Conservation (phyloP, 1,284 basidiomycete species). For the Tylopilus orsonianus region DNA sequence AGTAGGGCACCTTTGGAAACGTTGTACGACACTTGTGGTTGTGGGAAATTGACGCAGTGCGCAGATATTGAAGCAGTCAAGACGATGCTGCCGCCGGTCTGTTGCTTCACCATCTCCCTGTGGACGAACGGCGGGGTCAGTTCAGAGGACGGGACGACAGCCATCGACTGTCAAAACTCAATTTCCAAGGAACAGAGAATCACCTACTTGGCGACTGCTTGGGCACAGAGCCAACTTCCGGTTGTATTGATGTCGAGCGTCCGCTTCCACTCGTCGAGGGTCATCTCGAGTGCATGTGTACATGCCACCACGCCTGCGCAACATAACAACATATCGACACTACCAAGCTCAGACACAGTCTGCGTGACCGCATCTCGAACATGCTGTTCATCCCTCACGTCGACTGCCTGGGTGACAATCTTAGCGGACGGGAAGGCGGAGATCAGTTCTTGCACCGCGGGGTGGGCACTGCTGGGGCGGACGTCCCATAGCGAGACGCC, state of each 20-base stretch:
- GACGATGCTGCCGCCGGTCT: slow-evolving; percentile 41
- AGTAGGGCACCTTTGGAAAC: slow-evolving; percentile 32
- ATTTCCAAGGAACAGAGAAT: not conserved
- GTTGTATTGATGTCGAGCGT: slow-evolving; percentile 43
- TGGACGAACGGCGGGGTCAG: not conserved
- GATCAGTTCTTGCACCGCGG: slow-evolving; percentile 28
- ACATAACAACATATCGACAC: slow-evolving; percentile 39
- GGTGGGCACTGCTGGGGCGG: slow-evolving; percentile 18
- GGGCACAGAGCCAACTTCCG: slow-evolving; percentile 44
- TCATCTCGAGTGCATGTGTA: slow-evolving; percentile 33
- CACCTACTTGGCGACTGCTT: slow-evolving; percentile 37
- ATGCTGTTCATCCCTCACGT: slow-evolving; percentile 37
- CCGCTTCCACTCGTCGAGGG: slow-evolving; percentile 36
- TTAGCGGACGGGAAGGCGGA: slow-evolving; percentile 37
- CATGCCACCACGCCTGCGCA: slow-evolving; percentile 42
- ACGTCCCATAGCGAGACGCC: slow-evolving; percentile 43
- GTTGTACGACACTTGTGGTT: slow-evolving; percentile 38
- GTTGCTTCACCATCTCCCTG: slow-evolving; percentile 41
- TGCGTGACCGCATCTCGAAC: slow-evolving; percentile 33
- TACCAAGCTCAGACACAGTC: slow-evolving; percentile 32
- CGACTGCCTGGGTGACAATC: slow-evolving; percentile 36
- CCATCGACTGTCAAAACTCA: not conserved
- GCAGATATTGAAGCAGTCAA: slow-evolving; percentile 44
- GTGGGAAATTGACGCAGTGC: slow-evolving; percentile 41
- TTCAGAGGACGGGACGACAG: not conserved